Evolutionary conservation across 2,329 filamentous ascomycete genomes (phyloP).

Genomic region (Fusarium marasasianum): DNA sequence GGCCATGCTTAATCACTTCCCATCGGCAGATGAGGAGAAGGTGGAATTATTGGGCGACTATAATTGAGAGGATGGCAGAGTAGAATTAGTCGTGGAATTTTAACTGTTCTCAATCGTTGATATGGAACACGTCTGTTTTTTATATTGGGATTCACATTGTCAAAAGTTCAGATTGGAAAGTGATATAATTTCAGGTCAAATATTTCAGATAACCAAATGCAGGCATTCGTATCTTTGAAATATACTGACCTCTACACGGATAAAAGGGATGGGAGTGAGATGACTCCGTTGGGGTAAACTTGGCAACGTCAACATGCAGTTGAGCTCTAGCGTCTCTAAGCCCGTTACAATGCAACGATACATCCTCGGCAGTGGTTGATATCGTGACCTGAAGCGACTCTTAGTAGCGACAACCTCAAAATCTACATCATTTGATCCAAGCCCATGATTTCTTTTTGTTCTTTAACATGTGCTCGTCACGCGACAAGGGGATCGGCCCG

Average conservation of each 20-base stretch:
- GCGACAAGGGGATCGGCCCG: conserved; percentile 35
- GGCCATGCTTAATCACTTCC: neutral
- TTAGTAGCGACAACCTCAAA: neutral
- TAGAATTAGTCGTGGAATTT: neutral
- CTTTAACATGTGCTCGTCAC: conserved; percentile 32
- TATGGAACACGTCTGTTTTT: neutral
- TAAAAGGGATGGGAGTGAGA: conserved; percentile 24
- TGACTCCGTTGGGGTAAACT: conserved; percentile 36
- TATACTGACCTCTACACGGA: neutral
- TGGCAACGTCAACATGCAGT: conserved; percentile 24
- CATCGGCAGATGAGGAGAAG: conserved; percentile 41
- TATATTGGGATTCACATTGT: neutral
- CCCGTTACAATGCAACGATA: conserved; percentile 14
- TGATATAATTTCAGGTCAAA: neutral
- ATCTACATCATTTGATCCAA: neutral
- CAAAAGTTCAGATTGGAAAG: neutral
- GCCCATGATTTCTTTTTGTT: neutral
- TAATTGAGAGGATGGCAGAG: neutral
- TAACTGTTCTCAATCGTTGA: neutral
- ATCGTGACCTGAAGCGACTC: neutral
- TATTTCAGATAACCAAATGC: neutral
- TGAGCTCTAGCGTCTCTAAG: conserved; percentile 33
- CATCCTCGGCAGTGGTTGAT: conserved; percentile 22
- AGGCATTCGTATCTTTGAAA: neutral
- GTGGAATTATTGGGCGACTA: conserved; percentile 21